These are phyloP conservation scores for Pichia membranifaciens DNA, from an alignment of 805 yeast genomes.

Conservation along the genomic window DNA sequence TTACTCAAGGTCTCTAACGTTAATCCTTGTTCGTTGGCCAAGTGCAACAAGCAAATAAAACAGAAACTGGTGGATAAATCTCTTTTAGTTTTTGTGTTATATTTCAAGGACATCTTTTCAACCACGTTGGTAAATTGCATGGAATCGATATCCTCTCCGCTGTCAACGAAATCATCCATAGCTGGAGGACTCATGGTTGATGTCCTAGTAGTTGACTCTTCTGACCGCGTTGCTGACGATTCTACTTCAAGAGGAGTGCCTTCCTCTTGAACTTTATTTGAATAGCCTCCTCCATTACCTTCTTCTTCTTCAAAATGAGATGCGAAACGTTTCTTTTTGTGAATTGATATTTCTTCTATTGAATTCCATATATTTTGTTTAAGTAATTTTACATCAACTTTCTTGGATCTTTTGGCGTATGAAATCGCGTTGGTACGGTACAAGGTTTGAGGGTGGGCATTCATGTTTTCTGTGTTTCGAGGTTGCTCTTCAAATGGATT, in stretches of 20 bases:
- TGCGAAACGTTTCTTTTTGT: slow-evolving; percentile 27
- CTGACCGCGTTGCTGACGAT: neutral
- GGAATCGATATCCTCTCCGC: slow-evolving; percentile 8
- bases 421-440: slow-evolving; percentile 15
- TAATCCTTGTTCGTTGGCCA: slow-evolving; percentile 46
- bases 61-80: slow-evolving; percentile 47
- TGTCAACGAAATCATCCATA: neutral
- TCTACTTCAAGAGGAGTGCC: neutral
- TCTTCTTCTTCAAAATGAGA: slow-evolving; percentile 25
- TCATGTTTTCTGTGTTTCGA: too few relatives aligned
- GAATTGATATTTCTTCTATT: slow-evolving; percentile 25
- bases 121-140: slow-evolving; percentile 33
- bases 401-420: slow-evolving; percentile 43
- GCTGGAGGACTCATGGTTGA: neutral
- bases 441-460: neutral
- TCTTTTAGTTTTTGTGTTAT: slow-evolving; percentile 33
- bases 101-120: slow-evolving; percentile 31
- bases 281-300: slow-evolving; percentile 1
- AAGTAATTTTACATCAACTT: slow-evolving; percentile 41
- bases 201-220: neutral
- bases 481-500: neutral
- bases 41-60: slow-evolving; percentile 43
- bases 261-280: neutral
- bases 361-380: slow-evolving; percentile 44
- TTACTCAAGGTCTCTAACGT: slow-evolving; percentile 32